Evolutionary conservation across 2,329 filamentous ascomycete genomes (phyloP), one percentile per base, ranked within the genome.

Genomic region (Paracorniculantispora psalliotae): DNA sequence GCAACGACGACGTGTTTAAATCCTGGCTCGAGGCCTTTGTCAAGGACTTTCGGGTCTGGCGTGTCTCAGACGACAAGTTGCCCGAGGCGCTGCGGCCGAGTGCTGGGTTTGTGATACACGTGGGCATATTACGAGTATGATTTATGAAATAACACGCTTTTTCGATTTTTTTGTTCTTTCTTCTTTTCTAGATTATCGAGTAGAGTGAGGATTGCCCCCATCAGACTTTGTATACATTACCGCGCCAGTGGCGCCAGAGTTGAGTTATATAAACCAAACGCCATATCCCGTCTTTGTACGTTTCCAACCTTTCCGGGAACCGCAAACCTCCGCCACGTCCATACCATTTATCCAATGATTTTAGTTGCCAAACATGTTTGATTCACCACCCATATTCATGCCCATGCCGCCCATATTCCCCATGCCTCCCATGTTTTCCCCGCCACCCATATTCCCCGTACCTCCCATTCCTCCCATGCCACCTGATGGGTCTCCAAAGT

Each of bases 1-100:
- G 94, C 30, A 87, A 91, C 28, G 84, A 90, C 2, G 88, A 92
- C 35, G 90, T 97, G 6, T 94, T 97, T 66, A 87, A 93, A 66
- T 76, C 79, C 15, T 97, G 92, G 91, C 74, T 96, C 51, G 78
- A 77, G 62, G 82, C 83, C 55, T 92, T 96, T 63, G 73, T 83
- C 61, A 70, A 70, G 33, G 69, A 72, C 9, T 97, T 97, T 67
- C 78, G 79, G 12, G 85, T 88, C 8, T 97, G 92, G 91, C 81
- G 90, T 59, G 72, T 96, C 6, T 84, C 86, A 0, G 87, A 91
- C 67, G 74, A 78, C 37, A 71, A 83, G 37, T 68, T 96, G 52
- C 82, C 80, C 0, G 71, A 76, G 15, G 82, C 78, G 1, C 70
- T 96, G 64, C 79, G 77, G 59, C 79, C 83, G 7, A 81, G 81